Percentiles rank a stretch among this genome's conserved stretches.
Conservation (phyloP, 495 filamentous ascomycete species). For the Tuber brumale region DNA sequence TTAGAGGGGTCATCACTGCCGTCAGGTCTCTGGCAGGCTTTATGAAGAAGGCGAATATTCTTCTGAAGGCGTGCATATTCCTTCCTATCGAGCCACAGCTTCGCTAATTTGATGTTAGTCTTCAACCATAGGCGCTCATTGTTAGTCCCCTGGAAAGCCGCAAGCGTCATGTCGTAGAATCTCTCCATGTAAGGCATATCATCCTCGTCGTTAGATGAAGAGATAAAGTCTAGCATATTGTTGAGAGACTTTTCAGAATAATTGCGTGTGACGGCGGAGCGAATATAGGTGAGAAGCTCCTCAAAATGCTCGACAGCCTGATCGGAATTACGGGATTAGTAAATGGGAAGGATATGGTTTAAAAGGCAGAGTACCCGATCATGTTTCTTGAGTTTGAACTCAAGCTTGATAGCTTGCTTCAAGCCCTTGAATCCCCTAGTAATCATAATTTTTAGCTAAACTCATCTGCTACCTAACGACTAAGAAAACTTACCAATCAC, state of each 20-base stretch:
- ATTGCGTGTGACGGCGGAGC: slow-evolving; percentile 92
- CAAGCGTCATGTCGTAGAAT: slow-evolving; percentile 88
- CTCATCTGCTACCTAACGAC: not conserved
- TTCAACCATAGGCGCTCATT: slow-evolving; percentile 97
- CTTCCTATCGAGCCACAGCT: slow-evolving; percentile 81
- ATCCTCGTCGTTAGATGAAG: slow-evolving; percentile 61
- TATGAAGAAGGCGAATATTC: slow-evolving; percentile 83
- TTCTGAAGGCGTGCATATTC: slow-evolving; percentile 74
- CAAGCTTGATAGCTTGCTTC: slow-evolving; percentile 95
- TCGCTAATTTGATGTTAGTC: slow-evolving; percentile 94
- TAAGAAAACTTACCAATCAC: slow-evolving; percentile 63
- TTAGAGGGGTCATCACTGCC: slow-evolving; percentile 91
- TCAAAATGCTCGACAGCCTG: slow-evolving; percentile 92
- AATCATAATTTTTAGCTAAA: slow-evolving; percentile 27
- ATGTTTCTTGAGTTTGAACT: slow-evolving; percentile 81
- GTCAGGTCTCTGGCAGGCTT: slow-evolving; percentile 79
- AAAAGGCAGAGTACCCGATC: slow-evolving; percentile 56
- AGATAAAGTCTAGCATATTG: slow-evolving; percentile 96
- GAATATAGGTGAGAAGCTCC: slow-evolving; percentile 95
- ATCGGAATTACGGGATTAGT: slow-evolving; percentile 22
- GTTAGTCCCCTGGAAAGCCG: slow-evolving; percentile 94
- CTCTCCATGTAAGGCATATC: slow-evolving; percentile 85
- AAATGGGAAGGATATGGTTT: not conserved
- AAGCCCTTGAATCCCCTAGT: slow-evolving; percentile 90
- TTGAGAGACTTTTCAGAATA: slow-evolving; percentile 99